Conservation (phyloP, 2,329 filamentous ascomycete species). For the Diaporthe helianthi region DNA sequence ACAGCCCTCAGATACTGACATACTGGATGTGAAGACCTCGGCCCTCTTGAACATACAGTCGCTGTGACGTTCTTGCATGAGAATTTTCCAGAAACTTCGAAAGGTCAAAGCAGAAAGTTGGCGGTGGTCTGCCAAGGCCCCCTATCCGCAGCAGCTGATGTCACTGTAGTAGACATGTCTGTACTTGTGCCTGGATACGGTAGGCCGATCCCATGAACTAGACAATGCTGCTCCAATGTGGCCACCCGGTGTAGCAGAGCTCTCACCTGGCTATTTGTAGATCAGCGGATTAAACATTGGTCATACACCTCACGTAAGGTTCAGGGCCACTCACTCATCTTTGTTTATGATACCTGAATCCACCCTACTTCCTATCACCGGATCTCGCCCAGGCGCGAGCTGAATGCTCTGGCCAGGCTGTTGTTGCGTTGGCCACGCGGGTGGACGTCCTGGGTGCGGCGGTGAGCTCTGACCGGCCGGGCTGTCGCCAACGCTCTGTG, state of each 20-base stretch:
- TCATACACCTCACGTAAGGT: background rate
- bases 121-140: background rate
- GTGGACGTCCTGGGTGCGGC: background rate
- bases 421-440: background rate
- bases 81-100: background rate
- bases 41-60: too few relatives aligned
- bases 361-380: background rate
- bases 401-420: background rate
- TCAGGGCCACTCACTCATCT: conserved; percentile 15
- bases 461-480: background rate
- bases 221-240: conserved; percentile 23
- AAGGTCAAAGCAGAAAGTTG: background rate
- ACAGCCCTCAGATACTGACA: too few relatives aligned
- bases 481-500: background rate
- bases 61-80: background rate
- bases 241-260: background rate
- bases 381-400: background rate
- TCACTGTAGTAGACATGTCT: background rate
- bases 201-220: conserved; percentile 5
- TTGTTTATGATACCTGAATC: background rate
- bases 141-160: background rate
- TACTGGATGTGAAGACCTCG: background rate
- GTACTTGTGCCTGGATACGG: background rate
- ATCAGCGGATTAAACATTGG: background rate
- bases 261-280: background rate